Evolutionary conservation across 73 alveolate genomes (phyloP).

Genomic region (Stentor coeruleus): DNA sequence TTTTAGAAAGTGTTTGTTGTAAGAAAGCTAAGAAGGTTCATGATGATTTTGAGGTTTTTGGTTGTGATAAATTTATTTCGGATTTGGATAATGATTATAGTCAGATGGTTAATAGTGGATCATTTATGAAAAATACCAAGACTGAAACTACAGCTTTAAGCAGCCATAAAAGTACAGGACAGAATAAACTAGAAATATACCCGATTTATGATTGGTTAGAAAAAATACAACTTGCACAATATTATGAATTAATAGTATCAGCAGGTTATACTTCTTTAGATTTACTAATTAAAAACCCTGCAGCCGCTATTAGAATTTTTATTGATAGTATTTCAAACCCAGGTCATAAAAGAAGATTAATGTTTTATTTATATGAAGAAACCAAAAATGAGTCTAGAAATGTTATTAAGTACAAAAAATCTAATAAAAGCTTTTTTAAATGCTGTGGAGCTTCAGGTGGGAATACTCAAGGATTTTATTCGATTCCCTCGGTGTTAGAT

Average conservation of each 20-base stretch:
- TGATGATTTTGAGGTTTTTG: no score
- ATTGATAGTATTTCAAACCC: conserved; percentile 35
- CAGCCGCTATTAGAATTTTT: conserved; percentile 34
- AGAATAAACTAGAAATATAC: neutral
- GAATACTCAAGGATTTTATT: neutral
- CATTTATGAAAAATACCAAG: no score
- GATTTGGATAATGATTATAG: no score
- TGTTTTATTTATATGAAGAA: conserved; percentile 48
- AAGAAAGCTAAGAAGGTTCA: no score
- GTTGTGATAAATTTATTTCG: no score
- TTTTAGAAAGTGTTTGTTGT: no score
- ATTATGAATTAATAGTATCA: neutral
- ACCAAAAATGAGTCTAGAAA: conserved; percentile 26
- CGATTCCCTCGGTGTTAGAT: neutral
- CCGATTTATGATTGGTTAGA: conserved; percentile 3
- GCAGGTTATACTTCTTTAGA: conserved; percentile 1
- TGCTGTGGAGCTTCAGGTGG: conserved; percentile 4
- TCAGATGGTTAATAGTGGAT: no score
- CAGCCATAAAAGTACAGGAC: neutral
- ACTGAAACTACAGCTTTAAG: neutral
- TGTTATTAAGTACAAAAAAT: neutral
- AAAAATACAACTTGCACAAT: neutral
- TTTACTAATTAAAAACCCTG: neutral
- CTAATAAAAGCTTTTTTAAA: neutral
- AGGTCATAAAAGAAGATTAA: conserved; percentile 44